These are phyloP conservation scores for Colletotrichum sp. DNA, from an alignment of 2,329 filamentous ascomycete genomes.

Conservation along the genomic window DNA sequence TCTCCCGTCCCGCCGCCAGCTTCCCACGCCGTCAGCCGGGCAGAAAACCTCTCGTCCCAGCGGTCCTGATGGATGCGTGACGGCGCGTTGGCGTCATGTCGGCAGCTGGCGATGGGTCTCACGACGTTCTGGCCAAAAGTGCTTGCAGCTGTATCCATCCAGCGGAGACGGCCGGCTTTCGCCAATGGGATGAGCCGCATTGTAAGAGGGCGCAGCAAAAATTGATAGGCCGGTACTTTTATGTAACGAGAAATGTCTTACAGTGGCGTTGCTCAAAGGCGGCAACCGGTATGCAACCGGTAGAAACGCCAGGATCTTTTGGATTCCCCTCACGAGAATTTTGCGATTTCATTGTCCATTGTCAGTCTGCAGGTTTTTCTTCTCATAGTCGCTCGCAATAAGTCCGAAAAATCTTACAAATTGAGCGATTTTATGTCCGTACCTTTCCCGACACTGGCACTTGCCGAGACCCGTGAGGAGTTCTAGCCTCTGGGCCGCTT, in stretches of 20 bases:
- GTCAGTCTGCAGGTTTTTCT: not conserved
- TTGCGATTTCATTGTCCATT: not conserved
- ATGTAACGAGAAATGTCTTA: not conserved
- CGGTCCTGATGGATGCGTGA: not conserved
- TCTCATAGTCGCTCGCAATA: not conserved
- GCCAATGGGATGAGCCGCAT: not conserved
- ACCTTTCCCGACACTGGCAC: not conserved
- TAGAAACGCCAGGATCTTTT: not conserved
- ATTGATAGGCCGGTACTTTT: constrained; percentile 10
- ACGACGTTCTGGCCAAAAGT: constrained; percentile 9
- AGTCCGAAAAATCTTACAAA: not conserved
- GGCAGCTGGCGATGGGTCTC: not conserved
- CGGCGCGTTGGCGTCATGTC: constrained; percentile 13
- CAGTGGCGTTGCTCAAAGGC: not conserved
- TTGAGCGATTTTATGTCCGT: constrained; percentile 5
- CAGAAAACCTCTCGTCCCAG: not conserved
- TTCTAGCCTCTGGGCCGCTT: not conserved
- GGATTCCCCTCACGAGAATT: not conserved
- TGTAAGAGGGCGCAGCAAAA: not conserved
- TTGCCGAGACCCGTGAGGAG: not conserved
- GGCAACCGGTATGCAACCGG: not conserved
- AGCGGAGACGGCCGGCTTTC: not conserved
- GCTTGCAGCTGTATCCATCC: not conserved
- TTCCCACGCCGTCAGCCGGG: not conserved
- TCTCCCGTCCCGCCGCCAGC: not conserved